Evolutionary conservation across 1,284 basidiomycete genomes (phyloP), one percentile per base, ranked within the genome.

Genomic region (Irpex sp.): DNA sequence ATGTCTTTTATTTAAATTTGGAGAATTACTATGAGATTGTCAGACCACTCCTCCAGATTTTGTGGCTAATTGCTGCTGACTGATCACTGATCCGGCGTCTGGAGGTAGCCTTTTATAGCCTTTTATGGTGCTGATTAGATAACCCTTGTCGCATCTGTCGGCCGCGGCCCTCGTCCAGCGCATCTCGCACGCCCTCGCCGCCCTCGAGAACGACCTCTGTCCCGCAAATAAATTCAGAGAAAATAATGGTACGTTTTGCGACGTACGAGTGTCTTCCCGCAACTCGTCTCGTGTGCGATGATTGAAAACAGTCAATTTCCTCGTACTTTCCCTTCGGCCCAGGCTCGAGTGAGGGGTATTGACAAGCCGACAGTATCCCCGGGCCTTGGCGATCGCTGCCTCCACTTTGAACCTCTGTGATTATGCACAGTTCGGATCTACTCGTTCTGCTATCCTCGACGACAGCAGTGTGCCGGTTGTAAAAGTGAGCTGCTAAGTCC

Each of bases 31-130:
- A 11, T 47, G 47, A 33, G 36, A 61, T 61, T 51, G 63, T 65
- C 63, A 60, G 60, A 65, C 63, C 63, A 65, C 63, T 62, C 19
- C 21, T 35, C 53, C 21, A 17, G 9, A 33, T 33, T 55, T 35
- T 26, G 53, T 55, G 6, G n/a, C 31, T 13, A 31, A 51, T 19
- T 51, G 8, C 21, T 51, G 49, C 49, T 51, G 49, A 51, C 49
- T 26, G 17, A 51, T 51, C 17, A 26, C 21, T 51, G 49, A 51
- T 51, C 8, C 2, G 17, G 49, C 49, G 49, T 19, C 49, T 51
- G 15, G 39, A 43, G 39, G 26, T 26, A 26, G 26, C 26, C 26
- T 26, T 26, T 26, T 26, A 26, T 43, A 43, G 39, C 39, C 39
- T 43, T 43, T 43, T 43, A 43, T 43, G 39, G 39, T 43, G 39